phyloP scores from a whole-genome alignment of 2,329 filamentous ascomycete genomes.

The Kalmusia sp. region DNA sequence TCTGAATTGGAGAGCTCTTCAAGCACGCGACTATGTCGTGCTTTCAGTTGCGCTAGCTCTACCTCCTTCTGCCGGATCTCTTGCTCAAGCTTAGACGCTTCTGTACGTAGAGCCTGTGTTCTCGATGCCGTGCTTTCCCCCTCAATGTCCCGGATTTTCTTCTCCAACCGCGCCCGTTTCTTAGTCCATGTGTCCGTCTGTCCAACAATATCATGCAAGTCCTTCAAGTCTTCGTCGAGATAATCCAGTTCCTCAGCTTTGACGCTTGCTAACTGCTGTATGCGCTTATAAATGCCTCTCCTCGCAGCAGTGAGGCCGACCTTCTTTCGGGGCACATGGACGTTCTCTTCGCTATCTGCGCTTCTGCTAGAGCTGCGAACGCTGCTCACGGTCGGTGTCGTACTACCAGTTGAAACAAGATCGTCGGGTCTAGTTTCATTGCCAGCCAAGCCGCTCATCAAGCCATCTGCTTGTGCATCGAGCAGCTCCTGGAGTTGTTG shows the following conservation, averaged over 20 bases:
- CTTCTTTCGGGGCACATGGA: constrained; percentile 54
- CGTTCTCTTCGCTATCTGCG: constrained; percentile 24
- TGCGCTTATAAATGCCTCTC: constrained; percentile 68
- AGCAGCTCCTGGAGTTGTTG: constrained; percentile 65
- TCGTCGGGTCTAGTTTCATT: constrained; percentile 48
- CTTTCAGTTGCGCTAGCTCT: constrained; percentile 67
- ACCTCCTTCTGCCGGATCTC: constrained; percentile 73
- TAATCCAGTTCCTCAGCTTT: constrained; percentile 73
- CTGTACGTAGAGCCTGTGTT: constrained; percentile 57
- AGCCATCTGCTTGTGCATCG: constrained; percentile 66
- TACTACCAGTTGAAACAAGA: constrained; percentile 56
- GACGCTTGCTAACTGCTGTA: constrained; percentile 68
- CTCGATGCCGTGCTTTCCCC: constrained; percentile 64
- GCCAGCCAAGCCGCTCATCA: constrained; percentile 57
- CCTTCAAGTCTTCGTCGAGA: constrained; percentile 63
- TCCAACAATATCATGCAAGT: constrained; percentile 64
- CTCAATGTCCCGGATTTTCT: constrained; percentile 64
- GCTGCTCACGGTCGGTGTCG: constrained; percentile 55
- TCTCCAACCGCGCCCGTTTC: constrained; percentile 62
- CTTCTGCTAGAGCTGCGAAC: constrained; percentile 40
- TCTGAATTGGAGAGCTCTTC: constrained; percentile 67
- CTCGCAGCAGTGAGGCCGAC: constrained; percentile 68
- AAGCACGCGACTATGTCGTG: constrained; percentile 65
- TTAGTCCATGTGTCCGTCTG: constrained; percentile 65
- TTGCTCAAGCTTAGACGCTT: constrained; percentile 61